phyloP scores from a whole-genome alignment of 2,329 filamentous ascomycete genomes.

The Penicillium sp. region DNA sequence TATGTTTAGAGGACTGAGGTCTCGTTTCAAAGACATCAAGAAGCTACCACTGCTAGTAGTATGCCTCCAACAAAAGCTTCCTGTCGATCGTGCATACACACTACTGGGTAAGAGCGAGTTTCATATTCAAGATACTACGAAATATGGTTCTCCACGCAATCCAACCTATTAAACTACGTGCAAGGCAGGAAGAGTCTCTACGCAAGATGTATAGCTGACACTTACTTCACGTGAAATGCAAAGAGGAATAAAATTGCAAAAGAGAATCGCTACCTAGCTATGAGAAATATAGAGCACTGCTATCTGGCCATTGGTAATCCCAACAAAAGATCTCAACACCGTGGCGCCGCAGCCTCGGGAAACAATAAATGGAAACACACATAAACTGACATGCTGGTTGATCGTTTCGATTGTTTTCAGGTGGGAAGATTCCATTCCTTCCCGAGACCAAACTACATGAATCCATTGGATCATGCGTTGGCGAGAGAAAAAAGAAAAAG shows the following conservation, averaged over 20 bases:
- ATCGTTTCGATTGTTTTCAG: conserved; percentile 1
- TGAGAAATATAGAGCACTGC: conserved; percentile 11
- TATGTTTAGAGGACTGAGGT: too few species aligned
- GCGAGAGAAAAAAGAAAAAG: neutral
- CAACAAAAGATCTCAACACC: conserved; percentile 20
- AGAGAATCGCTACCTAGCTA: conserved; percentile 12
- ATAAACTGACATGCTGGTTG: neutral
- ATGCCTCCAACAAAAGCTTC: too few species aligned
- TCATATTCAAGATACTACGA: too few species aligned
- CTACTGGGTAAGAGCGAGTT: too few species aligned
- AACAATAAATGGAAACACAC: conserved; percentile 1
- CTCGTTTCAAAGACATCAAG: too few species aligned
- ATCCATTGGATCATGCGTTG: neutral
- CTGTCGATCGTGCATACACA: too few species aligned
- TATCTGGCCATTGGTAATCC: conserved; percentile 15
- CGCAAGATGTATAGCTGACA: too few species aligned
- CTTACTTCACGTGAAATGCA: neutral
- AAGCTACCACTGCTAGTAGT: too few species aligned
- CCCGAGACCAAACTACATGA: neutral
- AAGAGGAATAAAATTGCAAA: neutral
- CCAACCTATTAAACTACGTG: too few species aligned
- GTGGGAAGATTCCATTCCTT: neutral
- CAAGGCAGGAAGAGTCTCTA: too few species aligned
- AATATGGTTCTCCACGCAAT: too few species aligned
- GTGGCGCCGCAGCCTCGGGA: conserved; percentile 14